These are phyloP conservation scores for Tetrapisispora pingtungensis DNA, from an alignment of 805 yeast species.

Conservation along the genomic window DNA sequence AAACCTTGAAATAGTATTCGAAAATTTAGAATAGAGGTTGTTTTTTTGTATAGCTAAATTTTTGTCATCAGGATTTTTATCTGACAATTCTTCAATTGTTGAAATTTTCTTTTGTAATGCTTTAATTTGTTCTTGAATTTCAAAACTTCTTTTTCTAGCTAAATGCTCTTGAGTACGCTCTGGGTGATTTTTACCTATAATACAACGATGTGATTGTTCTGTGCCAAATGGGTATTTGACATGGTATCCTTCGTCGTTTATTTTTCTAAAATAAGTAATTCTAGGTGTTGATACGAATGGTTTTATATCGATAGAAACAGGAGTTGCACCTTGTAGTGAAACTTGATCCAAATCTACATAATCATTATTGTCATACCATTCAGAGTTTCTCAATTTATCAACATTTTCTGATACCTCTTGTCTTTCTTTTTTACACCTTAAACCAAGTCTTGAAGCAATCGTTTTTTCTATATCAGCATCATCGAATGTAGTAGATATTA, in stretches of 20 bases:
- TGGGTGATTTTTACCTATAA: constrained; percentile 43
- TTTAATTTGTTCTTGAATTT: constrained; percentile 32
- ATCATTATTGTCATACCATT: constrained; percentile 72
- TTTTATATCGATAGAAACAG: constrained; percentile 32
- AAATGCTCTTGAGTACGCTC: constrained; percentile 43
- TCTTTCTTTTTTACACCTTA: constrained; percentile 8
- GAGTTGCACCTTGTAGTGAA: constrained; percentile 33
- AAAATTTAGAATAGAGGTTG: constrained; percentile 17
- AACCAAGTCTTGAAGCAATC: constrained; percentile 26
- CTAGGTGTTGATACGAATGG: constrained; percentile 47
- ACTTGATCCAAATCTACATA: constrained; percentile 56
- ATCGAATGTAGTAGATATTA: constrained; percentile 52
- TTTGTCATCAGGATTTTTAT: constrained; percentile 1
- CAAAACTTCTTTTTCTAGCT: constrained; percentile 32
- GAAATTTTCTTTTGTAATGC: constrained; percentile 9
- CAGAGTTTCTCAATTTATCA: constrained; percentile 2
- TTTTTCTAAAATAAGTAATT: constrained; percentile 51
- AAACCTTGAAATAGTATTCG: constrained; percentile 27
- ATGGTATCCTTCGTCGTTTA: constrained; percentile 33
- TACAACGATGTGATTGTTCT: constrained; percentile 44
- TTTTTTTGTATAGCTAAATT: constrained; percentile 5
- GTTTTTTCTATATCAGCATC: constrained; percentile 37
- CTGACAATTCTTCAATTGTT: background rate
- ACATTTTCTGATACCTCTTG: constrained; percentile 3
- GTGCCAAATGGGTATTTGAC: constrained; percentile 50